Base-by-base conservation (phyloP, 805 yeast genomes). In the Candida berthetii region DNA sequence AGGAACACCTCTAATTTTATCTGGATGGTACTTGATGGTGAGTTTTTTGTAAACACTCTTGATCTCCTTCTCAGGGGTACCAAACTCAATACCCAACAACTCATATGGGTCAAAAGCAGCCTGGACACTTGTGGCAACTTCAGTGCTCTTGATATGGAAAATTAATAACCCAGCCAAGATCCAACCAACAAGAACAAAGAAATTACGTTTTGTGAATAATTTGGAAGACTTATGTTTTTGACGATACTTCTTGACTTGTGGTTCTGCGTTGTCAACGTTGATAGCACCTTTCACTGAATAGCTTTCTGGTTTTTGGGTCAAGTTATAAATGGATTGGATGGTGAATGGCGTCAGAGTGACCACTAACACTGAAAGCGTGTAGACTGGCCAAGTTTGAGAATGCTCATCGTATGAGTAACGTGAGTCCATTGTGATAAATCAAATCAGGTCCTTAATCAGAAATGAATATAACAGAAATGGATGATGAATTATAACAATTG, bases 1-100 rank as follows among this genome's bases (percentile, higher is more conserved):
- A 17, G 80, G 65, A 56, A 80, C 62, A 49, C 78, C 60, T 47
- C 79, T 76, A 45, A 90, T 68, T 64, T 93, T 93, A 65, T 93
- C 99, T 3, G 99, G 99, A 61, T 93, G 99, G 64, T 74, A 85
- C 55, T 82, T 84, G 53, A 91, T 67, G 3, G 98, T 86, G 40
- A 93, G 72, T 65, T 87, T 87, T 65, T 96, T 80, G 66, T 86
- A 93, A 20, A 82, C 82, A 38, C 85, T 70, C 61, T 85, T 88
- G 63, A 93, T 77, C 42, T 83, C 89, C 54, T 76, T 79, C 38
- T 85, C 96, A 10, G 77, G 56, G 9, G 97, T 79, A 29, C 81
- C 69, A 35, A 73, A 71, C 18, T 84, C 71, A 29, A 91, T 71
- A 31, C 84, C 95, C 52, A 93, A 72, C 44, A 93, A 76, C 44